These are phyloP conservation scores for Stemphylium lycopersici DNA, from an alignment of 2,329 filamentous ascomycete species.

Conservation along the genomic window DNA sequence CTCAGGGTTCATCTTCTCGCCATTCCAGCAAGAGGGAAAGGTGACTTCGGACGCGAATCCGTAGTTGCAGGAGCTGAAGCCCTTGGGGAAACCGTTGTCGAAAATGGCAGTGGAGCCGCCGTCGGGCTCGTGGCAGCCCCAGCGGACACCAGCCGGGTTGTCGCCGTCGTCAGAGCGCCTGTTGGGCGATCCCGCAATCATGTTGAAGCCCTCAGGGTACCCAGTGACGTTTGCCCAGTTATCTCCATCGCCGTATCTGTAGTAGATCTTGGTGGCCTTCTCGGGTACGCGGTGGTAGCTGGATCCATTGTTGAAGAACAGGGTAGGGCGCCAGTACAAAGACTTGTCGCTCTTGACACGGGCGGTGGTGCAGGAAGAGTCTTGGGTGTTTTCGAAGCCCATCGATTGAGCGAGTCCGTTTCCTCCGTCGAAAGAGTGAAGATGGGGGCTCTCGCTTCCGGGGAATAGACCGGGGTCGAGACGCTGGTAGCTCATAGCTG, in stretches of 20 bases:
- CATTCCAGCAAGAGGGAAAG: constrained; percentile 50
- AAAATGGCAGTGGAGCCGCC: constrained; percentile 34
- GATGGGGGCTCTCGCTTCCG: constrained; percentile 41
- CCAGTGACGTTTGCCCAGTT: constrained; percentile 44
- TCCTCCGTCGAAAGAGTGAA: constrained; percentile 49
- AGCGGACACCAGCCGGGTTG: constrained; percentile 40
- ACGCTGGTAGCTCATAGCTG: constrained; percentile 44
- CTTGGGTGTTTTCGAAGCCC: constrained; percentile 35
- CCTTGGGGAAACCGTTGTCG: constrained; percentile 44
- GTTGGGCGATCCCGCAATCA: constrained; percentile 44
- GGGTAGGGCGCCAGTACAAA: constrained; percentile 48
- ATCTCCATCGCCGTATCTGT: constrained; percentile 46
- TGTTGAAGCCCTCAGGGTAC: constrained; percentile 46
- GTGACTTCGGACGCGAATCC: constrained; percentile 45
- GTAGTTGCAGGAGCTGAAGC: constrained; percentile 46
- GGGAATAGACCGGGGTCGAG: constrained; percentile 46
- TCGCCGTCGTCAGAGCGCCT: constrained; percentile 39
- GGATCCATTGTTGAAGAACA: constrained; percentile 47
- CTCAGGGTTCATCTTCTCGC: constrained; percentile 39
- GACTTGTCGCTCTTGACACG: constrained; percentile 48
- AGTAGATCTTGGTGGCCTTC: constrained; percentile 46
- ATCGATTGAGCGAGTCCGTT: constrained; percentile 39
- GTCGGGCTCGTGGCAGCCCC: constrained; percentile 39
- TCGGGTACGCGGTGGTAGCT: constrained; percentile 47
- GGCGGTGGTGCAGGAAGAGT: constrained; percentile 44